Evolutionary conservation across 2,329 filamentous ascomycete species (phyloP).

Genomic region (Thermoascus crustaceus): DNA sequence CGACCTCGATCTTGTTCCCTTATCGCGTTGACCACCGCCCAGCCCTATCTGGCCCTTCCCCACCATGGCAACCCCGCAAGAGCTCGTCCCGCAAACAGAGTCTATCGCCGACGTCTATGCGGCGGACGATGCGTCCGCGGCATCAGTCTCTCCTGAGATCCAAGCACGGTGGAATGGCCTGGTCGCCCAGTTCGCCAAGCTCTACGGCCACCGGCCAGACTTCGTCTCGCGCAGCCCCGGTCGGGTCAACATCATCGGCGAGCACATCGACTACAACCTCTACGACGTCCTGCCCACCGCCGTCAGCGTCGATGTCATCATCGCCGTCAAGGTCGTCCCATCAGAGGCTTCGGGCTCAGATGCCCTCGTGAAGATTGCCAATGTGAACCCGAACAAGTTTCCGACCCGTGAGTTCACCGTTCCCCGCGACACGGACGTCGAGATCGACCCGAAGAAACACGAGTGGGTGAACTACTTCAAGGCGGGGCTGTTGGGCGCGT

Average conservation of each 20-base stretch:
- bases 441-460: slow-evolving; percentile 75
- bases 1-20: neutral
- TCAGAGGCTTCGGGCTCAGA: slow-evolving; percentile 36
- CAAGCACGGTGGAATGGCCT: slow-evolving; percentile 67
- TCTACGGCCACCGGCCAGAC: slow-evolving; percentile 61
- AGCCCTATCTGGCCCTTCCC: slow-evolving; percentile 11
- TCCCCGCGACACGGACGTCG: slow-evolving; percentile 52
- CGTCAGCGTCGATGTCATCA: slow-evolving; percentile 79
- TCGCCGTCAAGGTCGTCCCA: slow-evolving; percentile 60
- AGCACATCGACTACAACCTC: slow-evolving; percentile 97
- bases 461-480: slow-evolving; percentile 99
- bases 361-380: slow-evolving; percentile 67
- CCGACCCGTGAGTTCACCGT: slow-evolving; percentile 66
- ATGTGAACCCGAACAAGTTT: slow-evolving; percentile 69
- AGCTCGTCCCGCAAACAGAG: slow-evolving; percentile 62
- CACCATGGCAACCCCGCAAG: slow-evolving; percentile 33
- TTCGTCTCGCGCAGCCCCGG: slow-evolving; percentile 89
- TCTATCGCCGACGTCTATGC: slow-evolving; percentile 79
- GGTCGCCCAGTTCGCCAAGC: slow-evolving; percentile 59
- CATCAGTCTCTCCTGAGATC: slow-evolving; percentile 59
- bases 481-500: slow-evolving; percentile 73
- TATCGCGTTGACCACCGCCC: neutral
- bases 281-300: slow-evolving; percentile 96
- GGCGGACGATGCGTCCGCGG: slow-evolving; percentile 64
- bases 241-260: slow-evolving; percentile 95